Conservation (phyloP, 169 alveolate genomes). For the Babesia divergens region DNA sequence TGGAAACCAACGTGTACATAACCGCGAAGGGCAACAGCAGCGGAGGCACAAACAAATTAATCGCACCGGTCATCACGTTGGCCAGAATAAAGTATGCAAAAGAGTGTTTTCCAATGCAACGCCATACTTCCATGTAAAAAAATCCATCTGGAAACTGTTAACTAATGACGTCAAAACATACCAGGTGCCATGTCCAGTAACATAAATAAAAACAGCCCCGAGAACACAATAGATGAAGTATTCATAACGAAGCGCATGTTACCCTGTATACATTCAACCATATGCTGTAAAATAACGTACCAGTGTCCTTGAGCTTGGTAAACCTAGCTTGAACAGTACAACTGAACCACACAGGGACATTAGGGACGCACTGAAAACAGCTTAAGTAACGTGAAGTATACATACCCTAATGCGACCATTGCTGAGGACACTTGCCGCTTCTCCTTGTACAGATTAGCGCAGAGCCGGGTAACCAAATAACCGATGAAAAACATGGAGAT, state of each 20-base stretch:
- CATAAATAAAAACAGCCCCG: neutral
- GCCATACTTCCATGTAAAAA: too few relatives aligned
- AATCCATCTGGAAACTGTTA: neutral
- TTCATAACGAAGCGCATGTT: constrained; percentile 10
- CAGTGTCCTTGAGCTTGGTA: constrained; percentile 31
- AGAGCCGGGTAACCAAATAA: neutral
- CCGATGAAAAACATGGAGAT: constrained; percentile 13
- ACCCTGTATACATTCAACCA: neutral
- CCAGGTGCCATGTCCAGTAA: neutral
- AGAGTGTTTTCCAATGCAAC: constrained; percentile 36
- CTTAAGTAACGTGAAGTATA: too few relatives aligned
- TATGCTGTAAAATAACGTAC: neutral
- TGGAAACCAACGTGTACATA: constrained; percentile 11
- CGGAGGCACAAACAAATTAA: constrained; percentile 29
- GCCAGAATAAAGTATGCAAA: constrained; percentile 32
- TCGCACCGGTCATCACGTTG: constrained; percentile 40
- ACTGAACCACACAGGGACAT: neutral
- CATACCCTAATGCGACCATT: too few relatives aligned
- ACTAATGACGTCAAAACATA: too few relatives aligned
- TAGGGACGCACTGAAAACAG: neutral
- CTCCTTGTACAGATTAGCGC: neutral
- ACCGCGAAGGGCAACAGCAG: constrained; percentile 37
- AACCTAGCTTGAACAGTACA: neutral
- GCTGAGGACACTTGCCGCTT: neutral
- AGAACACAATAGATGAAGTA: neutral